Percentiles rank a stretch among this genome's conserved stretches.
Conservation (phyloP, 139 green algal species). For the Picochlorum sp. region DNA sequence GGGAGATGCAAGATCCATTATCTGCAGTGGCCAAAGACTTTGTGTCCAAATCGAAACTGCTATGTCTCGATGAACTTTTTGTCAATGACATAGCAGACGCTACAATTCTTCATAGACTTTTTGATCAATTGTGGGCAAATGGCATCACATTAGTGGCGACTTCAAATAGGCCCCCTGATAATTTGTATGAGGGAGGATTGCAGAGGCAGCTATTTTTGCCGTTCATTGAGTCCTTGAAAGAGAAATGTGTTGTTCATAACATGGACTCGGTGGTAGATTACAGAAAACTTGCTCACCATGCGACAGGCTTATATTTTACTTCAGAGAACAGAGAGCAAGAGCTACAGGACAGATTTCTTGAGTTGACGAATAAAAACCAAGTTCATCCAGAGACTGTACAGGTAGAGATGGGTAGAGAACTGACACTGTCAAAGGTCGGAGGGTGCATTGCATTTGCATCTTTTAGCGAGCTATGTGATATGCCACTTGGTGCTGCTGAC, state of each 20-base stretch:
- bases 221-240: constrained; percentile 84
- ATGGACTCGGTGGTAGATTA: constrained; percentile 82
- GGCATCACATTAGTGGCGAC: constrained; percentile 80
- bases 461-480: constrained; percentile 79
- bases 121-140: constrained; percentile 46
- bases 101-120: constrained; percentile 83
- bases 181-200: constrained; percentile 88
- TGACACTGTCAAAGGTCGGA: constrained; percentile 50
- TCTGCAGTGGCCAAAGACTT: constrained; percentile 57
- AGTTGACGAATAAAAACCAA: constrained; percentile 17
- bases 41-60: constrained; percentile 31
- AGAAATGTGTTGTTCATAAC: constrained; percentile 61
- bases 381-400: constrained; percentile 22
- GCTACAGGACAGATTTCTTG: constrained; percentile 37
- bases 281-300: constrained; percentile 59
- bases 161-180: constrained; percentile 65
- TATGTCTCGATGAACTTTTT: constrained; percentile 97
- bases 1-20: constrained; percentile 48
- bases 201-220: constrained; percentile 91
- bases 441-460: constrained; percentile 50
- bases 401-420: constrained; percentile 67
- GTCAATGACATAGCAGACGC: constrained; percentile 94
- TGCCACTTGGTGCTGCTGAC: constrained; percentile 70
- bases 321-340: constrained; percentile 13
- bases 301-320: constrained; percentile 73